Evolutionary conservation across 2,329 filamentous ascomycete genomes (phyloP).

Genomic region (Massarina eburnea): DNA sequence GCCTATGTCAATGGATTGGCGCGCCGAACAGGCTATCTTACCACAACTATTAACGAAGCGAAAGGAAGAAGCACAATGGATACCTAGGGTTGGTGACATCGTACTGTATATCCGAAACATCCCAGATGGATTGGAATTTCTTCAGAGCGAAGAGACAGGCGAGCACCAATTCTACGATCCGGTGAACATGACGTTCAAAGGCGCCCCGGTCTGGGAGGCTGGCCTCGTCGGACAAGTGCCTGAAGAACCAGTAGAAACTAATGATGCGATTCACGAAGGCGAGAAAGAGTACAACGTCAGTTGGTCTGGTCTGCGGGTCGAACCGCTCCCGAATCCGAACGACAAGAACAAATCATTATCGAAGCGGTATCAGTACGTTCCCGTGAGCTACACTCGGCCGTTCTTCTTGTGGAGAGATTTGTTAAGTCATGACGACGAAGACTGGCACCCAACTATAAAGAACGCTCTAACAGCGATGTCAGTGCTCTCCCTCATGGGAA

Average conservation of each 20-base stretch:
- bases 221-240: slow-evolving; percentile 58
- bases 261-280: slow-evolving; percentile 50
- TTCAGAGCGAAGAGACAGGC: slow-evolving; percentile 23
- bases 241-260: slow-evolving; percentile 43
- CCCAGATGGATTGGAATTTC: slow-evolving; percentile 26
- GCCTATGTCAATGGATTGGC: slow-evolving; percentile 58
- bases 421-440: slow-evolving; percentile 42
- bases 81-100: slow-evolving; percentile 59
- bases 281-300: slow-evolving; percentile 48
- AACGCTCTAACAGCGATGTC: slow-evolving; percentile 57
- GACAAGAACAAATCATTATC: slow-evolving; percentile 53
- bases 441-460: slow-evolving; percentile 57
- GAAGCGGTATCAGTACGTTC: slow-evolving; percentile 58
- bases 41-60: slow-evolving; percentile 46
- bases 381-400: slow-evolving; percentile 56
- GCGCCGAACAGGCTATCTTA: slow-evolving; percentile 51
- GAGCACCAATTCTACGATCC: slow-evolving; percentile 29
- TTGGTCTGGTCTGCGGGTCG: slow-evolving; percentile 59
- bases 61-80: slow-evolving; percentile 50
- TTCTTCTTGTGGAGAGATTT: slow-evolving; percentile 57
- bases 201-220: slow-evolving; percentile 56
- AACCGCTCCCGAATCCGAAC: slow-evolving; percentile 57
- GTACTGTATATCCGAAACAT: slow-evolving; percentile 54
- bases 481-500: slow-evolving; percentile 56
- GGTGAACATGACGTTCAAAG: slow-evolving; percentile 30